Conservation (phyloP, 2,329 filamentous ascomycete genomes). For the Sclerotinia spermophila region DNA sequence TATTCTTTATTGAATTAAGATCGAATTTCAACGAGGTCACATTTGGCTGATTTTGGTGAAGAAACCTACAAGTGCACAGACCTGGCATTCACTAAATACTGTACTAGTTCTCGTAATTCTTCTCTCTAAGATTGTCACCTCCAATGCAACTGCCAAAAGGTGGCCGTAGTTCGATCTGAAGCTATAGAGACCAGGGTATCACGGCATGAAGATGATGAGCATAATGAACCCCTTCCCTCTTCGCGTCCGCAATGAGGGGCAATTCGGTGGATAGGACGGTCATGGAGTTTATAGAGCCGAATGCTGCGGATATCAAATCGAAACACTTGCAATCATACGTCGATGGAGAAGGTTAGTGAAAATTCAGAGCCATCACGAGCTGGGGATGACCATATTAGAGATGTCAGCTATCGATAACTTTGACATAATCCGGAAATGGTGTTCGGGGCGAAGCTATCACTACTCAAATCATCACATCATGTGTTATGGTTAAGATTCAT, state of each 20-base stretch:
- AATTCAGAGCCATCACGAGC: slow-evolving; percentile 9
- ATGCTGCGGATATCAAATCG: slow-evolving; percentile 8
- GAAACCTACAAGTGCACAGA: too few relatives aligned
- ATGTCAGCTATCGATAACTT: slow-evolving; percentile 7
- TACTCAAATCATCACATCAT: slow-evolving; percentile 7
- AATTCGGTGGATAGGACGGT: slow-evolving; percentile 1
- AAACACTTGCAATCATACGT: slow-evolving; percentile 15
- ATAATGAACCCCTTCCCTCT: background rate
- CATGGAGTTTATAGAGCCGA: slow-evolving; percentile 1
- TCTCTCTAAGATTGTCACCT: slow-evolving; percentile 1
- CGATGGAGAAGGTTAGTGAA: background rate
- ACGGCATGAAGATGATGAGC: slow-evolving; percentile 13
- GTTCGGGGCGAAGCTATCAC: slow-evolving; percentile 9
- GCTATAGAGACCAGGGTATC: slow-evolving; percentile 11
- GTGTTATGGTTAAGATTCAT: slow-evolving; percentile 3
- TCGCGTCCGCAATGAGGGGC: slow-evolving; percentile 6
- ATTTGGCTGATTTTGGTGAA: too few relatives aligned
- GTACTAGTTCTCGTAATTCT: too few relatives aligned
- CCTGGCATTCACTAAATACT: too few relatives aligned
- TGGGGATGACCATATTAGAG: slow-evolving; percentile 10
- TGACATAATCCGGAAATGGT: slow-evolving; percentile 1
- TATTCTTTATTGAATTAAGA: too few relatives aligned
- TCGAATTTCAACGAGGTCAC: too few relatives aligned
- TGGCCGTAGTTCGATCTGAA: slow-evolving; percentile 13
- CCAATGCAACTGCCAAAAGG: slow-evolving; percentile 7